Evolutionary conservation across 2,329 filamentous ascomycete species (phyloP).

Genomic region (Cadophora luteo-olivacea): DNA sequence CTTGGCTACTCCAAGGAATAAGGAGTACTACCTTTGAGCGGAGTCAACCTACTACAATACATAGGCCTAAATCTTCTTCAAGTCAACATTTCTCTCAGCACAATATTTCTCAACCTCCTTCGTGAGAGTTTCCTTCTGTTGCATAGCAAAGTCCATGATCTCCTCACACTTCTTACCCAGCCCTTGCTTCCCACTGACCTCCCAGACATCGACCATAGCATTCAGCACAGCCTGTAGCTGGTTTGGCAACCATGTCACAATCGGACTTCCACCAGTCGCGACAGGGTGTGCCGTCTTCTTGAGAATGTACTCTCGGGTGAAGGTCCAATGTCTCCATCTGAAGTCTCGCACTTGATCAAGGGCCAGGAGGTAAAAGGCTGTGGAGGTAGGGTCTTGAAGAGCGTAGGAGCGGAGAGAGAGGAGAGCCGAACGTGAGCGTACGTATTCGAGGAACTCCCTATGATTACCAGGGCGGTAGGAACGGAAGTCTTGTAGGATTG

Average conservation of each 20-base stretch:
- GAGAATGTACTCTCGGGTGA: conserved; percentile 83
- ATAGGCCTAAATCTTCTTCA: not conserved
- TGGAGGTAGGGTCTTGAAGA: conserved; percentile 58
- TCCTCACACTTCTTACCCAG: conserved; percentile 52
- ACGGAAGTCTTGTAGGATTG: conserved; percentile 87
- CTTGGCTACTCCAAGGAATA: too few species aligned
- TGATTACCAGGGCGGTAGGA: conserved; percentile 90
- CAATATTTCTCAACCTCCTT: conserved; percentile 83
- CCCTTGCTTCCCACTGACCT: conserved; percentile 42
- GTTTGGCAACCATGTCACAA: conserved; percentile 85
- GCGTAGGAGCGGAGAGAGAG: conserved; percentile 66
- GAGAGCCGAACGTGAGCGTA: conserved; percentile 57
- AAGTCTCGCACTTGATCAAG: conserved; percentile 82
- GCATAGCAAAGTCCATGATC: conserved; percentile 70
- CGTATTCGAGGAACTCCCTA: conserved; percentile 80
- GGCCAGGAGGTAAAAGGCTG: conserved; percentile 67
- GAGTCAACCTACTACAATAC: not conserved
- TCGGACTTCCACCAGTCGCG: conserved; percentile 81
- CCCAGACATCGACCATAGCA: conserved; percentile 68
- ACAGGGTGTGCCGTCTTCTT: conserved; percentile 79
- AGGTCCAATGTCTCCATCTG: conserved; percentile 85
- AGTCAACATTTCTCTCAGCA: conserved; percentile 55
- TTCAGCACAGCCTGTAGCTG: conserved; percentile 77
- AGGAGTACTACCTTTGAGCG: not conserved
- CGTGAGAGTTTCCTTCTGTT: conserved; percentile 68